phyloP scores from a whole-genome alignment of 305 asterid genomes.

The Coffea humblotiana region DNA sequence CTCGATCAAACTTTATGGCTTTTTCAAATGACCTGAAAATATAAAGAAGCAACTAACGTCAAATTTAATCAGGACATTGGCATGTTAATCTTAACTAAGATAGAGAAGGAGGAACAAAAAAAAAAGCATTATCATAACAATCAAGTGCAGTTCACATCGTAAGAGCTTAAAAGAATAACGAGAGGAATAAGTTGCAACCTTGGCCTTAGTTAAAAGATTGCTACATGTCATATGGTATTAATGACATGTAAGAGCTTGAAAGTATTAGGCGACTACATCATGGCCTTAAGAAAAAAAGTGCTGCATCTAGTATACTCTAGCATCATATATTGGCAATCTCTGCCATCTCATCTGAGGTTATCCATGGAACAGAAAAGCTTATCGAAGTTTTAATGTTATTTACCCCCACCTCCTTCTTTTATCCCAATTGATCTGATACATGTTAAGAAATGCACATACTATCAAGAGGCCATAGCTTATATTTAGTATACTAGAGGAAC shows the following conservation, averaged over 20 bases:
- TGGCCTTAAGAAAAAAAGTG: neutral
- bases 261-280: neutral
- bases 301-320: neutral
- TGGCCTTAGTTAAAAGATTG: neutral
- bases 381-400: too few species aligned
- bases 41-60: neutral
- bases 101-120: neutral
- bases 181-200: neutral
- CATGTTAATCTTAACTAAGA: neutral
- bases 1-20: neutral
- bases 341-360: neutral
- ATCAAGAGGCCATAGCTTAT: neutral
- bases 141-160: neutral
- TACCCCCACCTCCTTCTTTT: neutral
- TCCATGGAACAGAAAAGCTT: too few species aligned
- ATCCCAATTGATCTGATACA: neutral
- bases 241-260: too few species aligned
- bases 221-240: neutral
- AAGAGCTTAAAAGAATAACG: neutral
- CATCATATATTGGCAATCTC: neutral
- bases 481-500: too few species aligned
- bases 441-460: too few species aligned
- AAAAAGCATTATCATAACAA: neutral
- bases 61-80: neutral
- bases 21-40: conserved; percentile 5